phyloP scores from a whole-genome alignment of 352 stramenopile species.

The Thraustochytrium striatum region DNA sequence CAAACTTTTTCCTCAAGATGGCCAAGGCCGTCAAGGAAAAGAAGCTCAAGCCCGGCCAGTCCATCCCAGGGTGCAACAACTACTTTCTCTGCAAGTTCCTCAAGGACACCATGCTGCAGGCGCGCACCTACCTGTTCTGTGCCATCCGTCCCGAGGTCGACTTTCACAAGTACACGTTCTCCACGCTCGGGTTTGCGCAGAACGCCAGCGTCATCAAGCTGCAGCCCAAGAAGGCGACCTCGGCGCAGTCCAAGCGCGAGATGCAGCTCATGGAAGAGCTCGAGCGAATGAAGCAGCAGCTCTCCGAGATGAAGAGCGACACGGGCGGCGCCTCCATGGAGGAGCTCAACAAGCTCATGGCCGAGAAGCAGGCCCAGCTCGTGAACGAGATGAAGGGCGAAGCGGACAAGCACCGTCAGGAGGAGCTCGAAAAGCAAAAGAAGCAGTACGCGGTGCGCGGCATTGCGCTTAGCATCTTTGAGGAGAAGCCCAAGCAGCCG shows the following conservation, averaged over 20 bases:
- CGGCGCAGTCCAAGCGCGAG: conserved; percentile 77
- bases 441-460: conserved; percentile 83
- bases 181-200: conserved; percentile 86
- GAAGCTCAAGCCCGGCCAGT: conserved; percentile 84
- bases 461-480: conserved; percentile 79
- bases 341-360: conserved; percentile 53
- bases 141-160: conserved; percentile 85
- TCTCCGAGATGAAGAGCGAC: conserved; percentile 57
- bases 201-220: conserved; percentile 89
- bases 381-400: conserved; percentile 50
- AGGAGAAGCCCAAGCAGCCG: conserved; percentile 65
- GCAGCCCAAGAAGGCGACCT: conserved; percentile 86
- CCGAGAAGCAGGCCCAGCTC: conserved; percentile 56
- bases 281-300: conserved; percentile 83
- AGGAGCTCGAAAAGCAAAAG: conserved; percentile 78
- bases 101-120: conserved; percentile 90
- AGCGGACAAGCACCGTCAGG: conserved; percentile 61
- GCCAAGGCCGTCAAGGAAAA: conserved; percentile 85
- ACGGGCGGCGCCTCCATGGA: conserved; percentile 52
- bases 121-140: conserved; percentile 84
- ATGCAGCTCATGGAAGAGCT: conserved; percentile 87
- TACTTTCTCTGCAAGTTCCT: conserved; percentile 93
- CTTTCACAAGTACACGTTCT: conserved; percentile 86
- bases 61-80: conserved; percentile 86
- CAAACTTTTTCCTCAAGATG: conserved; percentile 96